These are phyloP conservation scores for Stagonosporopsis cucurbitacearum DNA, from an alignment of 2,329 filamentous ascomycete species.

Conservation along the genomic window DNA sequence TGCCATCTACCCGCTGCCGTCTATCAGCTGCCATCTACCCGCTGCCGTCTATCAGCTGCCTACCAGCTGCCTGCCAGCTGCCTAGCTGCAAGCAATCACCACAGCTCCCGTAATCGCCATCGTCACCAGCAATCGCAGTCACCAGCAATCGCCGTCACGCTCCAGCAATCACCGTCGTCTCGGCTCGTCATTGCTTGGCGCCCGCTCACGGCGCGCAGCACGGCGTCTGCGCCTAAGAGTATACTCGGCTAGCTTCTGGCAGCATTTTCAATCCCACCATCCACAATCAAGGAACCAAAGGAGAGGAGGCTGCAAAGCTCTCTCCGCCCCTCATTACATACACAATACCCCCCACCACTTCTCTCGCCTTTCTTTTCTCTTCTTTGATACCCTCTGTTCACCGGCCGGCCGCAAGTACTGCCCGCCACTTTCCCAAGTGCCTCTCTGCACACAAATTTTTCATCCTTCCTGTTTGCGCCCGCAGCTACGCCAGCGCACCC, in stretches of 20 bases:
- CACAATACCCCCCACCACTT: slow-evolving; percentile 46
- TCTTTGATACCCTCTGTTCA: slow-evolving; percentile 60
- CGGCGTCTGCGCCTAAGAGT: not conserved
- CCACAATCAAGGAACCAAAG: slow-evolving; percentile 25
- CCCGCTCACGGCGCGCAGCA: not conserved
- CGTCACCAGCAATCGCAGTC: no score
- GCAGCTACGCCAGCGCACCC: slow-evolving; percentile 62
- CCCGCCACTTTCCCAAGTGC: slow-evolving; percentile 46
- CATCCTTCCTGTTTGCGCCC: slow-evolving; percentile 45
- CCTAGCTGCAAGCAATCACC: no score
- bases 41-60: no score
- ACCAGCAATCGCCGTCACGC: no score
- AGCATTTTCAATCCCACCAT: slow-evolving; percentile 20
- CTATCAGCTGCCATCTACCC: slow-evolving; percentile 15
- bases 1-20: slow-evolving; percentile 8
- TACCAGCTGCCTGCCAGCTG: no score
- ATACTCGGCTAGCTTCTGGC: slow-evolving; percentile 8
- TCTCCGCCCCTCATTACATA: slow-evolving; percentile 38
- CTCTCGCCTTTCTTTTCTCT: slow-evolving; percentile 57
- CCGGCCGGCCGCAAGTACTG: slow-evolving; percentile 58
- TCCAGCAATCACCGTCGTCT: no score
- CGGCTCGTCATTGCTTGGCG: slow-evolving; percentile 9
- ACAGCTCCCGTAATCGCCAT: no score
- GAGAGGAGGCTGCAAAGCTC: slow-evolving; percentile 43
- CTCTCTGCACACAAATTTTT: slow-evolving; percentile 48